Conservation (phyloP, 2,329 filamentous ascomycete genomes). For the Beauveria medogensis region DNA sequence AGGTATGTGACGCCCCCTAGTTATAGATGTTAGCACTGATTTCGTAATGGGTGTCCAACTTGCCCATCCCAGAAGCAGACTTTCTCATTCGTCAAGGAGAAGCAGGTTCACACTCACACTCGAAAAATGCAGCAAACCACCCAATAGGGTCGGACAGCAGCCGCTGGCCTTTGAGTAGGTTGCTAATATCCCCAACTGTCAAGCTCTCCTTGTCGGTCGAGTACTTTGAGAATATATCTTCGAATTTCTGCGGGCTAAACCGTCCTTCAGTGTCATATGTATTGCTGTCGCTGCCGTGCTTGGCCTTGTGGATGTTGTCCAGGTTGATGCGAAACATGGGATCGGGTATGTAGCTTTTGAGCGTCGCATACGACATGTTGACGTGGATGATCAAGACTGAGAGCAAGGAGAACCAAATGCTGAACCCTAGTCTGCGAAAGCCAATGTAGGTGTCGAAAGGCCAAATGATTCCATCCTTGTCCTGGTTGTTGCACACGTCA, state of each 20-base stretch:
- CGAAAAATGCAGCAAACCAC: constrained; percentile 16
- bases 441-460: constrained; percentile 31
- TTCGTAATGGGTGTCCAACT: too few relatives aligned
- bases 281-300: constrained; percentile 38
- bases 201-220: constrained; percentile 30
- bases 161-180: constrained; percentile 32
- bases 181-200: constrained; percentile 26
- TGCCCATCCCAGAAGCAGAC: neutral
- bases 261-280: constrained; percentile 40
- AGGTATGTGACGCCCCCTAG: constrained; percentile 32
- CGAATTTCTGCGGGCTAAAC: constrained; percentile 40
- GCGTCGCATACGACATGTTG: constrained; percentile 38
- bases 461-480: constrained; percentile 31
- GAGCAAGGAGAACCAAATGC: constrained; percentile 29
- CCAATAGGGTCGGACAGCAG: constrained; percentile 35
- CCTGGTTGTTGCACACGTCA: constrained; percentile 12
- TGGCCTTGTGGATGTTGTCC: constrained; percentile 31
- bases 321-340: constrained; percentile 31
- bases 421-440: constrained; percentile 29
- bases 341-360: constrained; percentile 28
- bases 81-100: neutral
- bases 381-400: constrained; percentile 32
- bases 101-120: constrained; percentile 16
- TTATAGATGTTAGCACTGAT: neutral
- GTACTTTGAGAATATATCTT: constrained; percentile 43